phyloP scores from a whole-genome alignment of 805 yeast genomes.

The Yamadazyma kitorensis region DNA sequence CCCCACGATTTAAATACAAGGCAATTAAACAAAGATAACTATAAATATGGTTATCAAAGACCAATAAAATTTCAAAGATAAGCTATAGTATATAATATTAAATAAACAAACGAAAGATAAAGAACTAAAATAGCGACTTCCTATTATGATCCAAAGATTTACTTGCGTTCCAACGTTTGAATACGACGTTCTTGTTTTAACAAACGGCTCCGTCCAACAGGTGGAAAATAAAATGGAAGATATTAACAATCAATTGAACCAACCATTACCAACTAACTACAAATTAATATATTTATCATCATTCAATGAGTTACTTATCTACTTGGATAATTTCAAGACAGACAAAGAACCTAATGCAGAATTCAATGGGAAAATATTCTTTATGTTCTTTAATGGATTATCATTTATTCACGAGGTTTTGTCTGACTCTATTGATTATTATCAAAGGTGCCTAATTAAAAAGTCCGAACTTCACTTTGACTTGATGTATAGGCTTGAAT shows the following conservation, averaged over 20 bases:
- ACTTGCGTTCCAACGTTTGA: conserved; percentile 30
- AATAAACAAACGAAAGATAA: neutral
- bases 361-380: conserved; percentile 29
- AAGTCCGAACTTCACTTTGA: conserved; percentile 5
- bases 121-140: too few relatives aligned
- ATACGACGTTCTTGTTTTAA: conserved; percentile 32
- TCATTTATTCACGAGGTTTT: conserved; percentile 29
- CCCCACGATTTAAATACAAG: too few relatives aligned
- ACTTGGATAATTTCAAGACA: conserved; percentile 21
- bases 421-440: conserved; percentile 28
- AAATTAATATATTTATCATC: conserved; percentile 9
- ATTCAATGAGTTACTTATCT: conserved; percentile 13
- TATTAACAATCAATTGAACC: conserved; percentile 19
- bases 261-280: conserved; percentile 10
- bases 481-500: conserved; percentile 5
- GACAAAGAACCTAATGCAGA: conserved; percentile 6
- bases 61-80: conserved; percentile 15
- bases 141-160: conserved; percentile 38
- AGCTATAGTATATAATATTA: neutral
- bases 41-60: conserved; percentile 13
- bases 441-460: conserved; percentile 10
- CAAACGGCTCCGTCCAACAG: conserved; percentile 32
- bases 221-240: conserved; percentile 25
- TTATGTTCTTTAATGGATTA: conserved; percentile 38
- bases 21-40: too few relatives aligned